Base-by-base conservation (phyloP, 306 rosid species). In the Castanea mollissima region DNA sequence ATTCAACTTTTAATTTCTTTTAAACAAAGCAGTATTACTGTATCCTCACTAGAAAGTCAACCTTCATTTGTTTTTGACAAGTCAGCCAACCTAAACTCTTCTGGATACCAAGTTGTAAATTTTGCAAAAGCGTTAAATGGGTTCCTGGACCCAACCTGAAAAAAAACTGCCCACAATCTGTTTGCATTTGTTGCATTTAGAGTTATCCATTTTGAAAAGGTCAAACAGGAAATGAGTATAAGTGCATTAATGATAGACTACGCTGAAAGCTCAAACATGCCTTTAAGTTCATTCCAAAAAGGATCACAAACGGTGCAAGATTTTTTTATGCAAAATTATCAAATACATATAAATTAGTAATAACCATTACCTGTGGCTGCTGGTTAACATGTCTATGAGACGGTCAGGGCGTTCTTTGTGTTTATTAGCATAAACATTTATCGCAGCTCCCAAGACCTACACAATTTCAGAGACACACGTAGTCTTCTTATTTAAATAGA, bases 371-470 rank as follows among this genome's bases (percentile, higher is more conserved):
- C 99, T 88, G 87, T 95, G 99, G 85, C 97, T 95, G 83, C 99
- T 95, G 60, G 95, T 91, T 83, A 95, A 81, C 99, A 95, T 92
- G 91, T 95, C 99, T 68, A 92, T 95, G 67, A 95, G 95, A 86
- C 99, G 97, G 74, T 92, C 97, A 32, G 99, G 97, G 65, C 99
- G 99, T 76, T 95, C 99, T 86, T 95, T 95, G 88, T 95, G 99
- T 84, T 90, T 95, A 73, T 95, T 95, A 78, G 99, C 99, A 89
- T 92, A 95, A 78, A 95, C 97, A 78, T 92, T 95, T 85, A 95
- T 91, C 23, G 99, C 94, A 80, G 97, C 99, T 75, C 98, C 99
- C 88, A 95, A 84, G 20, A 95, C 99, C 99, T 95, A 85, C 79
- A 87, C 57, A 79, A 65, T 70, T 71, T 75, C 76, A 73, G 25